These are phyloP conservation scores for Apiotrichum akiyoshidainum DNA, from an alignment of 1,284 basidiomycete genomes.

Conservation along the genomic window DNA sequence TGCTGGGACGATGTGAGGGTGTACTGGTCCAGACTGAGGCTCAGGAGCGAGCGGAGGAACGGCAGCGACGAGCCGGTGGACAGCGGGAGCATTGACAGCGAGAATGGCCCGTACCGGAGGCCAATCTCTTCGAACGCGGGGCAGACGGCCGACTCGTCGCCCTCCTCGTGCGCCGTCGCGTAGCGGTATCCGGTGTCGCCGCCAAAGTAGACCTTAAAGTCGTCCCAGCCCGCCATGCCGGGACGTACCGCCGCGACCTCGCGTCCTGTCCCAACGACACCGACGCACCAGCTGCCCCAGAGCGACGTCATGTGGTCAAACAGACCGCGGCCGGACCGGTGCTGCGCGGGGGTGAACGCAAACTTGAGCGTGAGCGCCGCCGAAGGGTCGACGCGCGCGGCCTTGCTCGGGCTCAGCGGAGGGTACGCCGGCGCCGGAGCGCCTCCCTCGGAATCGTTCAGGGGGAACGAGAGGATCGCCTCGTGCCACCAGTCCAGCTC, in stretches of 20 bases:
- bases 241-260: slow-evolving; percentile 19
- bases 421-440: neutral
- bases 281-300: slow-evolving; percentile 50
- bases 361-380: slow-evolving; percentile 39
- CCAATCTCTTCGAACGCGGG: slow-evolving; percentile 50
- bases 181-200: slow-evolving; percentile 52
- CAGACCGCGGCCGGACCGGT: slow-evolving; percentile 46
- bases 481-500: slow-evolving; percentile 52
- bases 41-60: slow-evolving; percentile 46
- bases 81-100: slow-evolving; percentile 44
- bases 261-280: slow-evolving; percentile 35
- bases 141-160: slow-evolving; percentile 39
- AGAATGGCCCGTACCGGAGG: slow-evolving; percentile 41
- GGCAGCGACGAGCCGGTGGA: slow-evolving; percentile 49
- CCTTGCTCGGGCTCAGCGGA: neutral
- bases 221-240: slow-evolving; percentile 35
- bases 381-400: slow-evolving; percentile 8
- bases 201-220: slow-evolving; percentile 48
- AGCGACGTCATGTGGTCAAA: slow-evolving; percentile 50
- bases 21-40: slow-evolving; percentile 49
- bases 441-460: neutral
- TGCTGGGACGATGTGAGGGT: slow-evolving; percentile 49
- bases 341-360: slow-evolving; percentile 49
- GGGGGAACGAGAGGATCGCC: slow-evolving; percentile 36
- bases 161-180: slow-evolving; percentile 42